These are phyloP conservation scores for Trichoderma citrinoviride DNA, from an alignment of 2,329 filamentous ascomycete species.

Conservation along the genomic window DNA sequence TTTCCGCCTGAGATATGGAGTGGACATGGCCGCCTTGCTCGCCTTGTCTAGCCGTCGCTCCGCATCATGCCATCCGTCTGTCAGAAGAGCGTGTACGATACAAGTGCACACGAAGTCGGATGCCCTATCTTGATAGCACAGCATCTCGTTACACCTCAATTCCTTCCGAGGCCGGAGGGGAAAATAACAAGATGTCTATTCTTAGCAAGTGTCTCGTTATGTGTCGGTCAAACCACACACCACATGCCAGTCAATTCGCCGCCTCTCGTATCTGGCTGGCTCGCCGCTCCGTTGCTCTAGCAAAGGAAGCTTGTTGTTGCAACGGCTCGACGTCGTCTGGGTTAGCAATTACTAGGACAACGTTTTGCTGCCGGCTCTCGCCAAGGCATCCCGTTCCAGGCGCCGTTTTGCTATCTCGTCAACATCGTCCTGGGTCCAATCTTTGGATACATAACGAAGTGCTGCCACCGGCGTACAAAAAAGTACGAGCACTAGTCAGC, in stretches of 20 bases:
- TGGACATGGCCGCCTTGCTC: not conserved
- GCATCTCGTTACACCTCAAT: not conserved
- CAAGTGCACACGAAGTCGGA: not conserved
- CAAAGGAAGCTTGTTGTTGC: not conserved
- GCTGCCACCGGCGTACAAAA: not conserved
- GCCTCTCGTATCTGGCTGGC: not conserved
- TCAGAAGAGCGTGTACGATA: not conserved
- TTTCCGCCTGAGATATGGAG: conserved; percentile 3
- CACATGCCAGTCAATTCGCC: not conserved
- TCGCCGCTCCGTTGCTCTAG: not conserved
- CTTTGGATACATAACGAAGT: not conserved
- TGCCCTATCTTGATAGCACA: conserved; percentile 8
- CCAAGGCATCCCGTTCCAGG: not conserved
- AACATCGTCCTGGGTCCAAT: not conserved
- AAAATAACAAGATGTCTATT: not conserved
- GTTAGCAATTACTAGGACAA: not conserved
- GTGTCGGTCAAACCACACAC: not conserved
- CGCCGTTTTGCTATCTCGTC: not conserved
- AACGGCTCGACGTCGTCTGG: not conserved
- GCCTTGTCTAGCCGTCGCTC: not conserved
- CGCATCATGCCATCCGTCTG: conserved; percentile 10
- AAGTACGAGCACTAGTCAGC: conserved; percentile 19
- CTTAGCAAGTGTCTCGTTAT: not conserved
- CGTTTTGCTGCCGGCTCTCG: not conserved
- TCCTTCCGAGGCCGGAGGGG: not conserved